Base-by-base conservation (phyloP, 257 asterid species). In the Solanum okadae region DNA sequence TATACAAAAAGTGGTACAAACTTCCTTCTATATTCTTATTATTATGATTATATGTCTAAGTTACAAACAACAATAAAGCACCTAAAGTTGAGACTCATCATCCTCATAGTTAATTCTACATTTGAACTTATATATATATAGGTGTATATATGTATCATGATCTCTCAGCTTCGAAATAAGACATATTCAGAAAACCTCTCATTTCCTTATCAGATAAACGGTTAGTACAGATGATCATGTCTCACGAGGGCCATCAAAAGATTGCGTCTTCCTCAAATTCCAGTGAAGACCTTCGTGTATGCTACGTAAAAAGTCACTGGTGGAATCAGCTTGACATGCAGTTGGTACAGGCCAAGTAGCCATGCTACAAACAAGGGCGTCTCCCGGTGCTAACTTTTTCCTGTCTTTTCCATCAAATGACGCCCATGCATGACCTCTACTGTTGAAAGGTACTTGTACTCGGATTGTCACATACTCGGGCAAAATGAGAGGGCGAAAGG, bases 271-370 rank as follows among this genome's bases (percentile, higher is more conserved):
- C 92, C 99, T 94, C 92, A 97, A 90, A 89, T 97, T 97, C 99
- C 99, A 97, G 86, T 96, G 98, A 61, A 97, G 99, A 29, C 99
- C 99, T 3, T 96, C 98, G 5, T 96, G 98, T 83, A 97, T 97
- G 92, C 99, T 97, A 37, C 91, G 96, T 22, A 97, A 90, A 88
- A 97, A 97, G 89, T 97, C 99, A 23, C 92, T 84, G 6, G 99
- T 97, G 0, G 98, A 93, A 90, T 97, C 99, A 27, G 87, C 90
- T 85, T 95, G 95, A 85, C 98, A 97, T 3, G 99, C 98, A 1
- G 99, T 97, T 65, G 99, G 98, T 33, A 97, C 99, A 4, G 99
- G 99, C 98, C 99, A 97, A 35, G 98, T 94, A 3, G 99, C 99
- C 99, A 97, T 97, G 94, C 99, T 94, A 92, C 99, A 97, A 5